Evolutionary conservation across 352 stramenopile genomes (phyloP), one percentile per base, ranked within the genome.

Genomic region (Nothophytophthora sp.): DNA sequence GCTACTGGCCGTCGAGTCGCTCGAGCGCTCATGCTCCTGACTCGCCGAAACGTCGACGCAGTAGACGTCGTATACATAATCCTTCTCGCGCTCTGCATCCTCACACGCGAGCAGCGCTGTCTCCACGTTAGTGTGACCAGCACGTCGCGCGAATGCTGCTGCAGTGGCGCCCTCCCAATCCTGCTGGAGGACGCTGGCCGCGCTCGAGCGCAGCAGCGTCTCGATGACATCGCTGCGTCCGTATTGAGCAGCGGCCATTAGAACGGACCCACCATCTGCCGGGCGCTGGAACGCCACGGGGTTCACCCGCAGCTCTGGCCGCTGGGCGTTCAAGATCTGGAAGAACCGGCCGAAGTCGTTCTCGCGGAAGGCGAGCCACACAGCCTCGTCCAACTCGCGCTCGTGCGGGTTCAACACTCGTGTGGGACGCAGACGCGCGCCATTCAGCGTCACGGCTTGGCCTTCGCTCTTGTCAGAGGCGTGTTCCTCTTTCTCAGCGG

Each of bases 11-110:
- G 16, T 30, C 13, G 12, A 36, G 10, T 66, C 60, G n/a, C 46
- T 16, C 5, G 38, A 29, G 24, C 13, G 62, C 5, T 61, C 33
- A 48, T 60, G 56, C 18, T 61, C 33, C 24, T 76, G 55, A 39
- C 66, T 88, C 5, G 75, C 63, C 3, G 70, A 69, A 20, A 86
- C 65, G 24, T 94, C 84, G 35, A 94, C 72, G 38, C 84, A 92
- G 67, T 94, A 94, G 15, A 94, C 77, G 38, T 94, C 84, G 35
- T 92, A 94, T 8, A 94, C 84, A 35, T 76, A 94, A 43, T 90
- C 73, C 34, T 92, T 94, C 48, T 94, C 84, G 16, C 61, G 56
- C 54, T 92, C 79, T 4, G 81, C 73, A 28, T 81, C 63, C 59
- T 94, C 84, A 54, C 84, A 94, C 15, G 84, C 84, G 24, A 74